phyloP scores from a whole-genome alignment of 2,329 filamentous ascomycete genomes.

The Aspergillus sclerotialis region DNA sequence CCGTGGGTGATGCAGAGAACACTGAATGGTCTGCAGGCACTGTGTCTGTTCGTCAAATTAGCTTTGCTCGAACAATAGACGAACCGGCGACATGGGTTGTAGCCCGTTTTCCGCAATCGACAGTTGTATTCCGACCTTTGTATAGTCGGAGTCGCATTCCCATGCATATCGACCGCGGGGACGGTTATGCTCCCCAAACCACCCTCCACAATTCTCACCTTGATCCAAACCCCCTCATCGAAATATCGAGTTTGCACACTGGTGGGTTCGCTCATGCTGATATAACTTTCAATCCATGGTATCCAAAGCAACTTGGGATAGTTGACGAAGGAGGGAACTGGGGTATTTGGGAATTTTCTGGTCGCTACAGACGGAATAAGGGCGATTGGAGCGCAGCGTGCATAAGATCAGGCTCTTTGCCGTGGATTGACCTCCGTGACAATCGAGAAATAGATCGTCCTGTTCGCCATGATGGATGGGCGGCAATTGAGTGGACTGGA shows the following conservation, averaged over 20 bases:
- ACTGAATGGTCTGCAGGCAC: constrained; percentile 44
- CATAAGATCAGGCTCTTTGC: constrained; percentile 25
- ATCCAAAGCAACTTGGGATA: constrained; percentile 49
- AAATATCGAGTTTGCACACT: constrained; percentile 36
- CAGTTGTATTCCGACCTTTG: constrained; percentile 42
- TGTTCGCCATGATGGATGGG: constrained; percentile 38
- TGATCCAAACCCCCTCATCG: constrained; percentile 41
- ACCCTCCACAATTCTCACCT: constrained; percentile 34
- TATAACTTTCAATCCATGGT: constrained; percentile 54
- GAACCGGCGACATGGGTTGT: constrained; percentile 42
- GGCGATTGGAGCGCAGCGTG: constrained; percentile 21
- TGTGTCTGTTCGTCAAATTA: constrained; percentile 48
- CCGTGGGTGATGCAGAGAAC: constrained; percentile 34
- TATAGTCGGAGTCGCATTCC: constrained; percentile 25
- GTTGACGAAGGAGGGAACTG: constrained; percentile 49
- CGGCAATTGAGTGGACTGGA: constrained; percentile 33
- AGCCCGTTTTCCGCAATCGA: constrained; percentile 41
- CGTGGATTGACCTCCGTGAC: constrained; percentile 11
- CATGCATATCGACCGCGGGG: constrained; percentile 9
- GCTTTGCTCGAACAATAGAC: constrained; percentile 41
- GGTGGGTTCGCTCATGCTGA: constrained; percentile 45
- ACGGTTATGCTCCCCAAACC: constrained; percentile 6
- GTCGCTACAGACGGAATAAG: constrained; percentile 21
- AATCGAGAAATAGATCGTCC: constrained; percentile 7
- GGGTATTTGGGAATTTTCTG: constrained; percentile 43